Base-by-base conservation (phyloP, 106 monocot species). In the Phalaenopsis aphrodite region DNA sequence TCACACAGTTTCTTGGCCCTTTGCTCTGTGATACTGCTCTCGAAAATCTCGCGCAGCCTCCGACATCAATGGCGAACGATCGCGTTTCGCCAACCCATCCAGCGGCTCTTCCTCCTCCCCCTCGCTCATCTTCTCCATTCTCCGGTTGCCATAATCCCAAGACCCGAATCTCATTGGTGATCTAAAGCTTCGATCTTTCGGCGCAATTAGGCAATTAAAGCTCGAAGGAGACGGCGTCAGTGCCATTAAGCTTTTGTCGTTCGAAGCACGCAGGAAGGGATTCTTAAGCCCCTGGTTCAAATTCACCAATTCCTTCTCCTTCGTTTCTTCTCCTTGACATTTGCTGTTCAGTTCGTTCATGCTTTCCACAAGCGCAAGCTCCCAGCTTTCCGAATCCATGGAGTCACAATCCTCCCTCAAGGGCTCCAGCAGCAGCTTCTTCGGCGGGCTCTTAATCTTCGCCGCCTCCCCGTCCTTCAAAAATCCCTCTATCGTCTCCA, bases 401-500 rank as follows among this genome's bases (percentile, higher is more conserved):
- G 74, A 18, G 23, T 36, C 36, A 12, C 64, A 24, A 39, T 8
- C n/a, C 45, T 15, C 38, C 21, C 41, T 15, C 5, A 78, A 5
- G 14, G 58, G 4, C 2, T 23, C 42, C 12, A 76, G 72, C 41
- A 81, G 72, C 78, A 69, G 18, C 14, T 58, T 84, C 46, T 36
- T 79, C 52, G 84, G 65, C 39, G 84, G 43, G 56, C 45, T 81
- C 19, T 0, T 19, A 5, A 36, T 5, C 45, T 42, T 42, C 18
- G 37, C 71, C 69, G 36, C 69, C n/a, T 30, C 4, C 14, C 46
- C 39, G 0, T 85, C 71, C 55, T 78, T 82, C 24, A 89, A 19
- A 42, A 85, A 83, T 19, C 79, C 79, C 16, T 86, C 80, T 3
- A 94, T 67, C 14, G 77, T 86, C 1, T 79, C 67, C 1, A 94